Evolutionary conservation across 2,329 filamentous ascomycete species (phyloP), one percentile per base, ranked within the genome.

Genomic region (Diplocarpon rosae): DNA sequence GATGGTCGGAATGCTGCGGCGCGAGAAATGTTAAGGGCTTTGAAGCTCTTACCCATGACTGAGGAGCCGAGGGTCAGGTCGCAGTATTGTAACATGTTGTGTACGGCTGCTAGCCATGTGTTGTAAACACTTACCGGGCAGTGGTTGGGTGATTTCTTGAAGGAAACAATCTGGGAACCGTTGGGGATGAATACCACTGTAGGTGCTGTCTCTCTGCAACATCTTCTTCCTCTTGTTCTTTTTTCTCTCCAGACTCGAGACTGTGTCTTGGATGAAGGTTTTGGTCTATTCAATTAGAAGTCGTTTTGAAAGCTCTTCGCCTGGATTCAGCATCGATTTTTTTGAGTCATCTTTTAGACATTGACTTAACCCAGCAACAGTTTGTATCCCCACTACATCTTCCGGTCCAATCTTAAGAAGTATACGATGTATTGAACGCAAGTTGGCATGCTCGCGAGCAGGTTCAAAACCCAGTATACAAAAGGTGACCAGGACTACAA

Each of bases 51-150:
- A 13, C 64, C 67, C 1, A 51, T 70, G 49, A 63, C 62, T 0
- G 57, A 59, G 6, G 67, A 72, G 49, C 63, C 71, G 5, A 63
- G 74, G 1, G 62, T 64, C 1, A 61, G 53, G 43, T 73, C 62
- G 44, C 62, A 68, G 46, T 76, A 76, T 54, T 67, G 62, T 54
- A 75, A 76, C 54, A 59, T 67, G 45, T 73, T 75, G 65, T 76
- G 65, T 52, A 61, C 61, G 1, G 63, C 63, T 1, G 62, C 66
- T 2, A 66, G 65, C 5, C 61, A 73, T 49, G 62, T 73, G 1
- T 54, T 74, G n/a, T 68, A 73, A 50, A 64, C 54, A 0, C 44
- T 70, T 2, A 66, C 63, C 0, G 64, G 63, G 0, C 49, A 50
- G 10, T 55, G 57, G 27, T 59, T 75, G 2, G 63, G 63, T 0